Conservation (phyloP, 2,329 filamentous ascomycete genomes). For the Colletotrichum sp. region DNA sequence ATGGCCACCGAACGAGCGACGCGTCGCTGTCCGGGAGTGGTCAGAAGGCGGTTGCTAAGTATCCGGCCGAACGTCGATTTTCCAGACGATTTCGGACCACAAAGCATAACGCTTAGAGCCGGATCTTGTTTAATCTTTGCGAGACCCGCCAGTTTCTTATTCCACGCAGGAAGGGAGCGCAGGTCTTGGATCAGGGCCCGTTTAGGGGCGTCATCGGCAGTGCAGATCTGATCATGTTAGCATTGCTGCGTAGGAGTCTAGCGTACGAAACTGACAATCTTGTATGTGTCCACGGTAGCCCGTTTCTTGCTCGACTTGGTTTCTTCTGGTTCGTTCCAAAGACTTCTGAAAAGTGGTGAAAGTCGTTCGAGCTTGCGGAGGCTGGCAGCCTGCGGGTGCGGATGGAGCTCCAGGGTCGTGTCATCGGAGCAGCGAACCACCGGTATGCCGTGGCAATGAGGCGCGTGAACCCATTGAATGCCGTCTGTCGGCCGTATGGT, state of each 20-base stretch:
- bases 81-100: slow-evolving; percentile 74
- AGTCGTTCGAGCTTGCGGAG: slow-evolving; percentile 61
- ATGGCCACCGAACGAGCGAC: slow-evolving; percentile 48
- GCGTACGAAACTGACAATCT: slow-evolving; percentile 47
- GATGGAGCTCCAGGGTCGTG: slow-evolving; percentile 58
- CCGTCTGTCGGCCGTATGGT: slow-evolving; percentile 54
- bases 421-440: slow-evolving; percentile 62
- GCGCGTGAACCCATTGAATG: slow-evolving; percentile 65
- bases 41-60: slow-evolving; percentile 71
- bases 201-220: slow-evolving; percentile 56
- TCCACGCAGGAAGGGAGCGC: slow-evolving; percentile 64
- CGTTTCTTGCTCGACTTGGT: slow-evolving; percentile 24
- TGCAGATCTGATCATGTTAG: slow-evolving; percentile 52
- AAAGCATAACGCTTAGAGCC: slow-evolving; percentile 58
- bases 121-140: slow-evolving; percentile 37
- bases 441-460: slow-evolving; percentile 73
- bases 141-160: slow-evolving; percentile 59
- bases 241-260: neutral
- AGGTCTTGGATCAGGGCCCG: slow-evolving; percentile 57
- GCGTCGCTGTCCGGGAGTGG: slow-evolving; percentile 36
- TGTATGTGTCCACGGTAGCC: slow-evolving; percentile 42
- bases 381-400: slow-evolving; percentile 52
- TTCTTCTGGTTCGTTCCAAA: slow-evolving; percentile 63
- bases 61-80: slow-evolving; percentile 78
- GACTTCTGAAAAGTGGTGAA: slow-evolving; percentile 68